Conservation (phyloP, 2,329 filamentous ascomycete genomes). For the Verticillium zaregamsianum region DNA sequence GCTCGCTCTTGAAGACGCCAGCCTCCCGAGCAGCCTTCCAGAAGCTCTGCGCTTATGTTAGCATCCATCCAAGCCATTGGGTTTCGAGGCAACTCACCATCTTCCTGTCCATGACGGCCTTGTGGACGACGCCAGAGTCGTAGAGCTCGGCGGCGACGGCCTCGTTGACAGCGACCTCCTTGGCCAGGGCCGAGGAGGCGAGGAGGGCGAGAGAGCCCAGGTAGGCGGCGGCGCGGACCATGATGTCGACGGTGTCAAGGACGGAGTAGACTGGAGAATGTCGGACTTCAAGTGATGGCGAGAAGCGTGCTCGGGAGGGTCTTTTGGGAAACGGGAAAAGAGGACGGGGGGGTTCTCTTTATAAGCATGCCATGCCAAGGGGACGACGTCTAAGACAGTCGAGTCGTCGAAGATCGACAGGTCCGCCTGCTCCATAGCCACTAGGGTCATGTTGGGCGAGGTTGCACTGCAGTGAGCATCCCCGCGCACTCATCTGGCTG, state of each 20-base stretch:
- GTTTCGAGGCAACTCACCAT: constrained; percentile 3
- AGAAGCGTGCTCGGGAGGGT: neutral
- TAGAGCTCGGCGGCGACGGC: constrained; percentile 12
- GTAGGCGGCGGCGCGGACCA: constrained; percentile 12
- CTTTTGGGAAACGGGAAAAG: neutral
- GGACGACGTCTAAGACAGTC: neutral
- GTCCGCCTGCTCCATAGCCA: neutral
- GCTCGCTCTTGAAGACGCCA: constrained; percentile 23
- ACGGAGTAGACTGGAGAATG: neutral
- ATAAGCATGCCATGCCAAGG: neutral
- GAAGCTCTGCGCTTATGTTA: neutral
- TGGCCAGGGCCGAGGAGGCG: constrained; percentile 13
- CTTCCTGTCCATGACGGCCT: constrained; percentile 12
- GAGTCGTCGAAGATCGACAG: neutral
- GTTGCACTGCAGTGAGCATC: neutral
- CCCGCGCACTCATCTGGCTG: neutral
- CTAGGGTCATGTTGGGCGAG: neutral
- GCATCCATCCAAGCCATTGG: neutral
- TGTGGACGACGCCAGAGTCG: constrained; percentile 11
- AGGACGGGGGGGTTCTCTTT: neutral
- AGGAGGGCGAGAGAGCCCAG: constrained; percentile 12
- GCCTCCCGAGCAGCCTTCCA: neutral
- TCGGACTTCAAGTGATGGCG: neutral
- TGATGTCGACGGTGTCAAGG: constrained; percentile 2
- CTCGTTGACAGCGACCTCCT: constrained; percentile 11